Percentiles rank a stretch among this genome's conserved stretches.
These are phyloP conservation scores for Aquilaria yunnanensis DNA, from an alignment of 345 rosid genomes.

Conservation along the genomic window DNA sequence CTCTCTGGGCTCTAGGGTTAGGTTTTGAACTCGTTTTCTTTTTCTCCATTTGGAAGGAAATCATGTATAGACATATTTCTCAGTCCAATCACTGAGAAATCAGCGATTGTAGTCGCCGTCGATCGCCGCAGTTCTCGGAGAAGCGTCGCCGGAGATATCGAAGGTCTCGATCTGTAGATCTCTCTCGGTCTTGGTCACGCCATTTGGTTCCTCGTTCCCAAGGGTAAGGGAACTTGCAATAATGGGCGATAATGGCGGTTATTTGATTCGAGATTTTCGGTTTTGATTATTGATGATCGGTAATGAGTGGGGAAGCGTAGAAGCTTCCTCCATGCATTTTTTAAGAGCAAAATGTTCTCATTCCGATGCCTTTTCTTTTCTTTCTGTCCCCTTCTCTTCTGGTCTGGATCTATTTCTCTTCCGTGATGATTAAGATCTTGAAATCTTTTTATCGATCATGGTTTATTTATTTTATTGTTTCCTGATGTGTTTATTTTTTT, in stretches of 20 bases:
- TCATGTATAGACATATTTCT: not conserved
- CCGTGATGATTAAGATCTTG: constrained; percentile 3
- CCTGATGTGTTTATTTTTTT: too few species aligned
- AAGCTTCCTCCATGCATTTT: too few species aligned
- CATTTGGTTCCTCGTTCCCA: too few species aligned
- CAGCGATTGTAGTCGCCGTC: too few species aligned
- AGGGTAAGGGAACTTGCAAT: too few species aligned
- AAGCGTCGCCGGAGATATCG: not conserved
- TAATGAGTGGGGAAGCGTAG: too few species aligned
- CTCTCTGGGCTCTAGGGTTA: constrained; percentile 9
- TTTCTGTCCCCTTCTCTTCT: not conserved
- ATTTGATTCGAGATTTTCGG: too few species aligned
- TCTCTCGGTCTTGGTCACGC: too few species aligned
- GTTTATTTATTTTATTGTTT: constrained; percentile 2
- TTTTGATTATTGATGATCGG: too few species aligned
- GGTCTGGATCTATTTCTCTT: not conserved
- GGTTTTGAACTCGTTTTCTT: constrained; percentile 1
- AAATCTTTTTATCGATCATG: not conserved
- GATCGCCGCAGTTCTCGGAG: too few species aligned
- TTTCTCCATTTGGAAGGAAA: not conserved
- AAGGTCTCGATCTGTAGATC: constrained; percentile 1
- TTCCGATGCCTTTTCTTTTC: not conserved
- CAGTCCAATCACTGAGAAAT: not conserved
- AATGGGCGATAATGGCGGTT: too few species aligned
- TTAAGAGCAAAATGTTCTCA: too few species aligned